Evolutionary conservation across 148 eudicot species (phyloP).

Genomic region (Pharnaceum exiguum): DNA sequence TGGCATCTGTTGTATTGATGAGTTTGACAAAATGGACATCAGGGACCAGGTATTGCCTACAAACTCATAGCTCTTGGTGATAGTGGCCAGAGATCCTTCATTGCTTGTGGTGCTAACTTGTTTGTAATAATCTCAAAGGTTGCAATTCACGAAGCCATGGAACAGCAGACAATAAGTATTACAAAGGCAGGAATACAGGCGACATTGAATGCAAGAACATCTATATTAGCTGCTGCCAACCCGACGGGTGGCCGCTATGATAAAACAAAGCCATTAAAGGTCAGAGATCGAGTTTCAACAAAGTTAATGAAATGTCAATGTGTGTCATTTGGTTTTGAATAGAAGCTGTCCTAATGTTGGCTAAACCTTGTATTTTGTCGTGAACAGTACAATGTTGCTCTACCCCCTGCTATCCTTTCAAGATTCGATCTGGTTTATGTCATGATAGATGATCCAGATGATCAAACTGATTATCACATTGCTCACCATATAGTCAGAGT

Average conservation of each 20-base stretch:
- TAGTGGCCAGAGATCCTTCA: neutral
- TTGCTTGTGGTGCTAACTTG: slow-evolving; percentile 7
- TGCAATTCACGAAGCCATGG: slow-evolving; percentile 99
- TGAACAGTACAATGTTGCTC: slow-evolving; percentile 93
- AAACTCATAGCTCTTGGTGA: neutral
- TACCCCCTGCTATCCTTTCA: slow-evolving; percentile 97
- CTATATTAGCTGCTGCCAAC: slow-evolving; percentile 98
- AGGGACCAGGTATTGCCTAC: slow-evolving; percentile 78
- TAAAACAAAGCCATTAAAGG: slow-evolving; percentile 93
- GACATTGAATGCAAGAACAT: slow-evolving; percentile 89
- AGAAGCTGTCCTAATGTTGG: neutral
- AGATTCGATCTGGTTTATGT: slow-evolving; percentile 98
- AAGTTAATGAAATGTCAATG: no score
- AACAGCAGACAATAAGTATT: slow-evolving; percentile 97
- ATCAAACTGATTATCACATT: slow-evolving; percentile 87
- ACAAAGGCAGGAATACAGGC: slow-evolving; percentile 99
- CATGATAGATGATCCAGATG: slow-evolving; percentile 99
- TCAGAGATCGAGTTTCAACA: slow-evolving; percentile 18
- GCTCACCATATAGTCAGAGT: slow-evolving; percentile 95
- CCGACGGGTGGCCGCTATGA: slow-evolving; percentile 98
- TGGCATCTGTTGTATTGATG: slow-evolving; percentile 97
- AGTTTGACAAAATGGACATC: slow-evolving; percentile 97
- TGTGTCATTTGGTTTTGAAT: neutral
- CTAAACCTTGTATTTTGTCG: slow-evolving; percentile 3
- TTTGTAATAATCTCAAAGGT: slow-evolving; percentile 41